A percentile compares a stretch with the other conserved stretches of the same genome.
These are phyloP conservation scores for Chalciporus piperatoides DNA, from an alignment of 1,284 basidiomycete species.

Conservation along the genomic window DNA sequence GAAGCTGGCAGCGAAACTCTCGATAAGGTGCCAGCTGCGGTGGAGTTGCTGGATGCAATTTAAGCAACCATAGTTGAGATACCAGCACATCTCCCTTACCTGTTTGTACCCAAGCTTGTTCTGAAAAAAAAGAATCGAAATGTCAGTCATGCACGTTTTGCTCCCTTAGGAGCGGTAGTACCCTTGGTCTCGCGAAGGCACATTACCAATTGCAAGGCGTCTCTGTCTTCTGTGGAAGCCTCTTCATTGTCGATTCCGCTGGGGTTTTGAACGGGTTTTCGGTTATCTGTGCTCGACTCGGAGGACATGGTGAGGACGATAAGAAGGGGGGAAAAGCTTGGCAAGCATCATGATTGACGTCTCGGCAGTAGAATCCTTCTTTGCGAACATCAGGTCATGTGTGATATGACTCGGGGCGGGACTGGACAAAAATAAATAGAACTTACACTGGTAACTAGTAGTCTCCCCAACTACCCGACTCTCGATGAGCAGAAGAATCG, in stretches of 20 bases:
- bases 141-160: constrained; percentile 48
- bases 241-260: constrained; percentile 18
- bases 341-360: neutral
- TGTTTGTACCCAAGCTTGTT: constrained; percentile 77
- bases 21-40: constrained; percentile 74
- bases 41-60: constrained; percentile 62
- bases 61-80: constrained; percentile 5
- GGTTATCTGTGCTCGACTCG: constrained; percentile 8
- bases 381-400: too few species aligned
- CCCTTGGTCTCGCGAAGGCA: constrained; percentile 30
- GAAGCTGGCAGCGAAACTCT: constrained; percentile 83
- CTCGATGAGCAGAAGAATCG: too few species aligned
- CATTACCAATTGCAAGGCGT: constrained; percentile 64
- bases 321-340: neutral
- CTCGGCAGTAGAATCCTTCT: too few species aligned
- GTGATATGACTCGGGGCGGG: too few species aligned
- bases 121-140: constrained; percentile 40
- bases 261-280: constrained; percentile 7
- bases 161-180: constrained; percentile 40
- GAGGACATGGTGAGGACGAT: constrained; percentile 20
- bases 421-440: too few species aligned
- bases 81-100: constrained; percentile 40
- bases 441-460: too few species aligned
- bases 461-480: too few species aligned
- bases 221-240: constrained; percentile 37